Evolutionary conservation across 257 asterid species (phyloP).

Genomic region (Fraxinus cuspidata): DNA sequence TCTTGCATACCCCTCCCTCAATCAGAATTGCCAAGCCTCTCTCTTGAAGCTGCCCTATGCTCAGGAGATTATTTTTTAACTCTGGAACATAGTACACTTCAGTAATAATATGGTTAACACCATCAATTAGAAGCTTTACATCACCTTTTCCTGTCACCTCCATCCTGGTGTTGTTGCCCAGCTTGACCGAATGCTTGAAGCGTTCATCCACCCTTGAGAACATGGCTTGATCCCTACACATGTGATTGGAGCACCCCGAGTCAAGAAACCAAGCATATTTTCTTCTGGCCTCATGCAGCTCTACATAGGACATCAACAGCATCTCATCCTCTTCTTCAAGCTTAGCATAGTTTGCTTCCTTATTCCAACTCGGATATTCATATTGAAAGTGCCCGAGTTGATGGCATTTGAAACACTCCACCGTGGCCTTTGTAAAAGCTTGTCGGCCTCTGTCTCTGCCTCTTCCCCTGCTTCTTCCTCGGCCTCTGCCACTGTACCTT

Average conservation of each 20-base stretch:
- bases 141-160: neutral
- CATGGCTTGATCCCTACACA: neutral
- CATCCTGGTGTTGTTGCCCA: neutral
- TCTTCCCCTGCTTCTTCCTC: conserved; percentile 1
- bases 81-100: neutral
- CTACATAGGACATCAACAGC: neutral
- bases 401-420: conserved; percentile 1
- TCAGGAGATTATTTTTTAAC: neutral
- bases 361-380: neutral
- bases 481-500: neutral
- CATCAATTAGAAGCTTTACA: neutral
- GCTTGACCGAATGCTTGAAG: neutral
- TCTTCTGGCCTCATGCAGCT: neutral
- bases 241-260: neutral
- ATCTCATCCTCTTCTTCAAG: neutral
- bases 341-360: neutral
- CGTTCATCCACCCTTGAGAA: neutral
- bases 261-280: neutral
- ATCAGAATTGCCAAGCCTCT: neutral
- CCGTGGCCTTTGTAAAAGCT: neutral
- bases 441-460: neutral
- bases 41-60: neutral
- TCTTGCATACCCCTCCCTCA: neutral
- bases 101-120: neutral
- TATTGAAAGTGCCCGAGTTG: conserved; percentile 5